Conservation (phyloP, 2,329 filamentous ascomycete genomes). For the Alternaria triticimaculans region DNA sequence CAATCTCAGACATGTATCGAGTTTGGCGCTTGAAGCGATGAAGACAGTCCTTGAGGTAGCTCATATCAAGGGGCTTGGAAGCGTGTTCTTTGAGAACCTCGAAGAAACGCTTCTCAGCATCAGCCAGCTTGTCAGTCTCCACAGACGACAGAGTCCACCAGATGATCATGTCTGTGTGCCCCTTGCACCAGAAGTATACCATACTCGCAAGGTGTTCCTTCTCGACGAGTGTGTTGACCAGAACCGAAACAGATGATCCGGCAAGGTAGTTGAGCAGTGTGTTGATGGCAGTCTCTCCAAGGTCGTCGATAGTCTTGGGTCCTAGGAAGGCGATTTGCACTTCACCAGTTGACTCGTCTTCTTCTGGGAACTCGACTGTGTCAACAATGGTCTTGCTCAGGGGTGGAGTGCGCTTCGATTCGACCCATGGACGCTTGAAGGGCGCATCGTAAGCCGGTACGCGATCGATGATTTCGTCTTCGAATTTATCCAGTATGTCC, state of each 20-base stretch:
- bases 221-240: conserved; percentile 93
- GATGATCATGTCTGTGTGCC: conserved; percentile 80
- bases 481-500: conserved; percentile 83
- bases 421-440: conserved; percentile 89
- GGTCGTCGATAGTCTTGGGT: conserved; percentile 75
- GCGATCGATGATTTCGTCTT: conserved; percentile 81
- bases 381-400: conserved; percentile 76
- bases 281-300: conserved; percentile 71
- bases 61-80: conserved; percentile 82
- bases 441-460: conserved; percentile 77
- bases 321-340: conserved; percentile 87
- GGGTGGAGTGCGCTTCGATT: conserved; percentile 78
- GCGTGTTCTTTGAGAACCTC: conserved; percentile 82
- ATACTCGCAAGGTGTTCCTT: conserved; percentile 90
- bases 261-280: conserved; percentile 86
- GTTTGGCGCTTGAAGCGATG: conserved; percentile 79
- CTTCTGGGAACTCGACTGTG: conserved; percentile 90
- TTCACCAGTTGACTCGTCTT: conserved; percentile 92
- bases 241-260: conserved; percentile 88
- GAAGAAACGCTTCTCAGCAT: conserved; percentile 85
- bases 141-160: conserved; percentile 88
- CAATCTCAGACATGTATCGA: conserved; percentile 83
- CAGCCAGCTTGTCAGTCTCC: conserved; percentile 80
- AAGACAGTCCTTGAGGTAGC: conserved; percentile 88
- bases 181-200: conserved; percentile 79